phyloP scores from a whole-genome alignment of 352 stramenopile genomes.

The Globisporangium uncinulatum region DNA sequence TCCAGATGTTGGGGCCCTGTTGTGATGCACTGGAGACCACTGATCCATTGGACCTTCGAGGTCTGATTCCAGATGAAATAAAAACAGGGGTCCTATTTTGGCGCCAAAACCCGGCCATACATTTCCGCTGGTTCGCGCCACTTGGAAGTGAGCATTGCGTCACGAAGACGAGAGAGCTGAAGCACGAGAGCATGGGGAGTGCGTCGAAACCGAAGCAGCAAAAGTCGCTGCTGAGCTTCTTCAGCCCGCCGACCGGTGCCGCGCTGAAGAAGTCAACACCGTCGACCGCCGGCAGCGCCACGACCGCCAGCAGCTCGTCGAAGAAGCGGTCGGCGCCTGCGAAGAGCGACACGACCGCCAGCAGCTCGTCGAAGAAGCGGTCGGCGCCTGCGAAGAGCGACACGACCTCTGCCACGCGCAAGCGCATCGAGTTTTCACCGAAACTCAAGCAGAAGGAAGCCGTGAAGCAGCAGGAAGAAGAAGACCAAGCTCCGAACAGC shows the following conservation, averaged over 20 bases:
- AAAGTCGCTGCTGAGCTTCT: conserved; percentile 83
- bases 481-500: neutral
- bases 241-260: conserved; percentile 50
- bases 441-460: conserved; percentile 21
- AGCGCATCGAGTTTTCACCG: conserved; percentile 73
- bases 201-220: conserved; percentile 47
- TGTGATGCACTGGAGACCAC: no score
- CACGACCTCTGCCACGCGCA: conserved; percentile 20
- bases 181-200: neutral
- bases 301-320: conserved; percentile 2
- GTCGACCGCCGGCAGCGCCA: conserved; percentile 1
- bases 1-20: no score
- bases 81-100: no score
- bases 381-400: conserved; percentile 11
- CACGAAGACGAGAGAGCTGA: no score
- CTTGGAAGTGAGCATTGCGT: no score
- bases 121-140: no score
- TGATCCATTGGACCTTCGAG: no score
- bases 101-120: no score
- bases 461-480: neutral
- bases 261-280: conserved; percentile 29
- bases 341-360: conserved; percentile 9
- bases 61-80: no score
- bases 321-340: conserved; percentile 5
- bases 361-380: neutral